Base-by-base conservation (phyloP, 305 asterid species). In the Ajuga reptans region DNA sequence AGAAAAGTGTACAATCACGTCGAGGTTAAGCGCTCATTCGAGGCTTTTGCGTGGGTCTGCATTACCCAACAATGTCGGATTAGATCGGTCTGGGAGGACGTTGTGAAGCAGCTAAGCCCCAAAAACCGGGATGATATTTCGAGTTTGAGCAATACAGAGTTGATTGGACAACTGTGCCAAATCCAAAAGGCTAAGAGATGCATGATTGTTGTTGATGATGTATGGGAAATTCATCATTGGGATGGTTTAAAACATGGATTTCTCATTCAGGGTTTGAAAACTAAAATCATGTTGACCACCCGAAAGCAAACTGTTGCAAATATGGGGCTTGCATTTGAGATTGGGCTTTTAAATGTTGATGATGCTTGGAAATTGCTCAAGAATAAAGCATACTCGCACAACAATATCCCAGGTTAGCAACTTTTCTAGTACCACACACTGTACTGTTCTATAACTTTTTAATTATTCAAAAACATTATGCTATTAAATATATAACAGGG, bases 361-460 rank as follows among this genome's bases (percentile, higher is more conserved):
- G 17, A 49, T 65, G 33, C 21, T 0, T 65, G 59, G 59, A 58
- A 65, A 34, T 65, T 65, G 71, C n/a, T n/a, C n/a, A n/a, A n/a
- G n/a, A n/a, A n/a, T n/a, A n/a, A n/a, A n/a, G n/a, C 71, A 49
- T 65, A 47, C 16, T 60, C 21, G 3, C 17, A 10, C 2, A 11
- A 3, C 18, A 11, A 4, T 27, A 54, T 54, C 10, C 34, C 71
- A 49, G 71, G 71, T 65, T 4, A 54, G 34, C n/a, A n/a, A n/a
- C n/a, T n/a, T n/a, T n/a, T n/a, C n/a, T n/a, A n/a, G n/a, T n/a
- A n/a, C n/a, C n/a, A n/a, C n/a, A n/a, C n/a, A n/a, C n/a, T n/a
- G n/a, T n/a, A n/a, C n/a, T n/a, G n/a, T n/a, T n/a, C n/a, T n/a
- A n/a, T n/a, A n/a, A n/a, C n/a, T n/a, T 18, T n/a, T n/a, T n/a